A percentile compares a stretch with the other conserved stretches of the same genome.
phyloP scores from a whole-genome alignment of 23 red algal species.

The Cyanidioschyzon merolae region DNA sequence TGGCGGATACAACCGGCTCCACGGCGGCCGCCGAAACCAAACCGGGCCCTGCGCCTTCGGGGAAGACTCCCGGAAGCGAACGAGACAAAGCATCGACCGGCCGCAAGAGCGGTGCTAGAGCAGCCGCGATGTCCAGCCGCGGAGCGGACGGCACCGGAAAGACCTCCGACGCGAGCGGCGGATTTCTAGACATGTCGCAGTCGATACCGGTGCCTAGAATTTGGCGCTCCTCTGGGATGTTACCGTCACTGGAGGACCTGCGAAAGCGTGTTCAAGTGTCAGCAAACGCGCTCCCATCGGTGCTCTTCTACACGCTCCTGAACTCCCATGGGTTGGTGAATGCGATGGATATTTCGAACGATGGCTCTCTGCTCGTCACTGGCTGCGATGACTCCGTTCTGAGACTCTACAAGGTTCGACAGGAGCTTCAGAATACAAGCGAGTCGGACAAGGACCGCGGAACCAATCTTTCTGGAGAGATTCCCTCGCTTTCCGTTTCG shows the following conservation, averaged over 20 bases:
- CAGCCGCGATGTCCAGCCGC: background rate
- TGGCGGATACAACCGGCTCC: constrained; percentile 7
- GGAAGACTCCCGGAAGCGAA: background rate
- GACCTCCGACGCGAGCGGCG: background rate
- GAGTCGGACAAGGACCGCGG: background rate
- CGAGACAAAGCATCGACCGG: background rate
- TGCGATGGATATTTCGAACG: constrained; percentile 40
- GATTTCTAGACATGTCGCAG: background rate
- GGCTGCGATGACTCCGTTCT: constrained; percentile 80
- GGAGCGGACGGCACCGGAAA: background rate
- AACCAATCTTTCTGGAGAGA: constrained; percentile 5
- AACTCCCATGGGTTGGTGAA: constrained; percentile 67
- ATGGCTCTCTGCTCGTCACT: constrained; percentile 54
- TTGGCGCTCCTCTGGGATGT: constrained; percentile 10
- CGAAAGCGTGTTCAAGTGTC: constrained; percentile 7
- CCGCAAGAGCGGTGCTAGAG: background rate
- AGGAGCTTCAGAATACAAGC: constrained; percentile 20
- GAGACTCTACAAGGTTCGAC: constrained; percentile 58
- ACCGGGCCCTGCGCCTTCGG: background rate
- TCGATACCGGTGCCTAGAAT: background rate
- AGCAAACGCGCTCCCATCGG: constrained; percentile 33
- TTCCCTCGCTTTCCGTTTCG: background rate
- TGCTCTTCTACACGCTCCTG: constrained; percentile 72
- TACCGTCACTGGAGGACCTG: constrained; percentile 4
- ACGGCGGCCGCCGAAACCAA: constrained; percentile 3